Conservation (phyloP, 352 stramenopile genomes). For the Phytophthora nicotianae region DNA sequence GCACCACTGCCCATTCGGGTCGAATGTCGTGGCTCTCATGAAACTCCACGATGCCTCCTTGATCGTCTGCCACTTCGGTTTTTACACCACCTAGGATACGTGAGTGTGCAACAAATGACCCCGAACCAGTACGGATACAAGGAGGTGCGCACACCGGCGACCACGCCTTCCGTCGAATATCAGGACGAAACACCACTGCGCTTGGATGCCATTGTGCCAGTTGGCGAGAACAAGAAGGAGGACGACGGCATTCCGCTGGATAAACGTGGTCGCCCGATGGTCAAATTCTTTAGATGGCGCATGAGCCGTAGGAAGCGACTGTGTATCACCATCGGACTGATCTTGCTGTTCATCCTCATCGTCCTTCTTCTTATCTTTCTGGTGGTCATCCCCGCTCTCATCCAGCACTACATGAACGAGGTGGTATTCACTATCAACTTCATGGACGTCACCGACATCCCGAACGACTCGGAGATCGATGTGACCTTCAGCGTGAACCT, state of each 20-base stretch:
- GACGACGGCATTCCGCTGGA: slow-evolving; percentile 20
- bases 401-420: slow-evolving; percentile 61
- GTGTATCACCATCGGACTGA: slow-evolving; percentile 34
- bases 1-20: neutral
- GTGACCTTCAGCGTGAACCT: slow-evolving; percentile 62
- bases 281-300: slow-evolving; percentile 55
- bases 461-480: slow-evolving; percentile 41
- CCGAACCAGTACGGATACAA: slow-evolving; percentile 24
- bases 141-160: slow-evolving; percentile 24
- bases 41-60: slow-evolving; percentile 2
- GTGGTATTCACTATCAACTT: slow-evolving; percentile 65
- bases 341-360: slow-evolving; percentile 46
- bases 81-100: slow-evolving; percentile 1
- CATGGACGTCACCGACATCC: slow-evolving; percentile 59
- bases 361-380: slow-evolving; percentile 64
- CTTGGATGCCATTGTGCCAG: slow-evolving; percentile 23
- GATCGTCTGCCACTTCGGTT: slow-evolving; percentile 17
- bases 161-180: slow-evolving; percentile 23
- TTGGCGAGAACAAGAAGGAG: slow-evolving; percentile 26
- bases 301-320: slow-evolving; percentile 51
- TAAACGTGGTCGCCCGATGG: slow-evolving; percentile 28
- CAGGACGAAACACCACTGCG: slow-evolving; percentile 21
- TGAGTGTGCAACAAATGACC: no score
- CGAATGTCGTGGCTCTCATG: no score
- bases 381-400: slow-evolving; percentile 50